phyloP scores from a whole-genome alignment of 2,329 filamentous ascomycete species.

The Scedosporium aurantiacum region DNA sequence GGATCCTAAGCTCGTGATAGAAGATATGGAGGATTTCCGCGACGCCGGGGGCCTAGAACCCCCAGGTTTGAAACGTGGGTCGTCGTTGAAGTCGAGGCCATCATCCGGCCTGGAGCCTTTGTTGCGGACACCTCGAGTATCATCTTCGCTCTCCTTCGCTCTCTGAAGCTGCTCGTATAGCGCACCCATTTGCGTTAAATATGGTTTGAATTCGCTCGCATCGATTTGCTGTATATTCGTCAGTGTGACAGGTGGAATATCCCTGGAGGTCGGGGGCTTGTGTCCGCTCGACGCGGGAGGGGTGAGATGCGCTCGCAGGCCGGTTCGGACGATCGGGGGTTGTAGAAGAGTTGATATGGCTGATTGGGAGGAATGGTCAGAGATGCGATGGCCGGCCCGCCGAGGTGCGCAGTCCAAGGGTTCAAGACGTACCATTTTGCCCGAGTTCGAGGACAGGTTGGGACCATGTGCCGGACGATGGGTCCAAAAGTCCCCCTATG shows the following conservation, averaged over 20 bases:
- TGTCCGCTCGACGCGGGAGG: constrained; percentile 60
- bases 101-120: constrained; percentile 29
- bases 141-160: constrained; percentile 66
- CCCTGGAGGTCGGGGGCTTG: constrained; percentile 71
- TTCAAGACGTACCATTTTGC: constrained; percentile 57
- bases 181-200: constrained; percentile 73
- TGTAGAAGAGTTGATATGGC: constrained; percentile 92
- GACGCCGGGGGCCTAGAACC: constrained; percentile 25
- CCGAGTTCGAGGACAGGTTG: constrained; percentile 57
- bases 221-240: constrained; percentile 82
- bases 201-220: constrained; percentile 67
- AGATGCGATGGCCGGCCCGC: neutral
- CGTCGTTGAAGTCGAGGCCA: constrained; percentile 23
- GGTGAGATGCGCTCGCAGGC: constrained; percentile 67
- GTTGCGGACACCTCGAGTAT: constrained; percentile 32
- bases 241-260: constrained; percentile 87
- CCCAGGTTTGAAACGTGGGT: constrained; percentile 35
- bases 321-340: constrained; percentile 79
- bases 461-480: constrained; percentile 44
- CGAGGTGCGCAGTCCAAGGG: neutral
- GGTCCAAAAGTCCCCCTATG: constrained; percentile 73
- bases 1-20: constrained; percentile 28
- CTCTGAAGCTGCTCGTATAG: constrained; percentile 83
- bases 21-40: constrained; percentile 31
- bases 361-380: constrained; percentile 19